Percentiles rank a stretch among this genome's conserved stretches.
Conservation (phyloP, 305 asterid species). For the Petunia hybrid region DNA sequence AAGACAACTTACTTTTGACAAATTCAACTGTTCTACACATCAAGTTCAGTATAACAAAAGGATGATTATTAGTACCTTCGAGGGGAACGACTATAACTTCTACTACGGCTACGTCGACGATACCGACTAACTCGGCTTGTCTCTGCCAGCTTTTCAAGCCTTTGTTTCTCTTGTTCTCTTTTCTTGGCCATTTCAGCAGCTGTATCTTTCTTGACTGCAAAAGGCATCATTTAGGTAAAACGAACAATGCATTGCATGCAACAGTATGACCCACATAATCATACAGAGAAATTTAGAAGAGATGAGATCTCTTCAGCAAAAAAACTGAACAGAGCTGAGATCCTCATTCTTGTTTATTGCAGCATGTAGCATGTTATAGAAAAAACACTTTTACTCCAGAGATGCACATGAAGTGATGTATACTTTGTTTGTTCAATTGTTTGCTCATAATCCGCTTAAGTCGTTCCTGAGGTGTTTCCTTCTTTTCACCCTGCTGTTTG, state of each 20-base stretch:
- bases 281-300: slow-evolving; percentile 27
- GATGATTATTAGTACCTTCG: slow-evolving; percentile 57
- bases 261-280: slow-evolving; percentile 39
- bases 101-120: slow-evolving; percentile 73
- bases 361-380: slow-evolving; percentile 40
- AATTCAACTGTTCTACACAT: background rate
- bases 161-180: slow-evolving; percentile 87
- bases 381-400: slow-evolving; percentile 48
- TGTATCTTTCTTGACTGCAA: slow-evolving; percentile 91
- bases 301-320: slow-evolving; percentile 6
- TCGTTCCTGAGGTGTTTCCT: slow-evolving; percentile 98
- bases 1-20: background rate
- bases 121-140: slow-evolving; percentile 65
- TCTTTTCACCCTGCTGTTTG: slow-evolving; percentile 90
- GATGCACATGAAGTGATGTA: slow-evolving; percentile 51
- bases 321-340: slow-evolving; percentile 3
- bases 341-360: slow-evolving; percentile 38
- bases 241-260: slow-evolving; percentile 29
- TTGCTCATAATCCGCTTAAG: slow-evolving; percentile 96
- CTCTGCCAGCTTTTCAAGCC: slow-evolving; percentile 92
- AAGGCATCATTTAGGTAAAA: slow-evolving; percentile 34
- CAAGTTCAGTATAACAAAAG: background rate
- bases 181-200: slow-evolving; percentile 91
- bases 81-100: slow-evolving; percentile 91
- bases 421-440: slow-evolving; percentile 98